phyloP scores from a whole-genome alignment of 371 early-diverging fungal genomes.

The Apophysomyces sp. region DNA sequence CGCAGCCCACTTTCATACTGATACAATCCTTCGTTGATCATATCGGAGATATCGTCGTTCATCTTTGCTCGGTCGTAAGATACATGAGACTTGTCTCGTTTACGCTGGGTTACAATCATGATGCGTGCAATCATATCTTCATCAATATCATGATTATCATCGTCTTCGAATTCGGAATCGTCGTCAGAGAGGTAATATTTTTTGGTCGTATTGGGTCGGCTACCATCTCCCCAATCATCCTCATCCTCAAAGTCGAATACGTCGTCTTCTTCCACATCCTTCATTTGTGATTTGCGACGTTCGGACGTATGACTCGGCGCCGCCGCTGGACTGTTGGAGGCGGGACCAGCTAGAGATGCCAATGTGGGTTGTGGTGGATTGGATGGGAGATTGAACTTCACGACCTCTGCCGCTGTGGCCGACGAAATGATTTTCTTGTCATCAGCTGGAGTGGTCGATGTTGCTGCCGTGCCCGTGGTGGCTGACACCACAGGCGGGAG shows the following conservation, averaged over 20 bases:
- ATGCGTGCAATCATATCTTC: constrained; percentile 83
- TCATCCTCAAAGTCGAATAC: constrained; percentile 74
- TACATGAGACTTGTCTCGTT: constrained; percentile 65
- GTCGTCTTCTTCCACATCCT: constrained; percentile 60
- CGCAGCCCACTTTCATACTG: constrained; percentile 79
- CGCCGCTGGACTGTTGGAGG: constrained; percentile 16
- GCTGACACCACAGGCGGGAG: constrained; percentile 36
- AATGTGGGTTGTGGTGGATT: constrained; percentile 24
- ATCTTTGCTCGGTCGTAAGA: constrained; percentile 75
- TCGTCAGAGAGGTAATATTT: constrained; percentile 61
- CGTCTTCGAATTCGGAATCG: constrained; percentile 57
- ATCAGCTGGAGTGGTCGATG: constrained; percentile 5
- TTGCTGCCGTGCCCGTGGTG: background rate
- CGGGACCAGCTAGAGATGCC: constrained; percentile 36
- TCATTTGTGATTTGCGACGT: constrained; percentile 8
- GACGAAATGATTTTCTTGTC: background rate
- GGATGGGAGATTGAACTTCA: constrained; percentile 20
- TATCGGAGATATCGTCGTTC: constrained; percentile 83
- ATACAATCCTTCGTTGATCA: constrained; percentile 91
- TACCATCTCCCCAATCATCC: constrained; percentile 52
- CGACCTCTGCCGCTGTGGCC: constrained; percentile 19
- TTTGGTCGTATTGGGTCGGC: constrained; percentile 48
- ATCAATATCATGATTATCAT: constrained; percentile 70
- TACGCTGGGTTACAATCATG: constrained; percentile 86
- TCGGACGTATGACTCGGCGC: constrained; percentile 11